These are phyloP conservation scores for Dalbergia cultrata DNA, from an alignment of 306 rosid genomes.

Conservation along the genomic window DNA sequence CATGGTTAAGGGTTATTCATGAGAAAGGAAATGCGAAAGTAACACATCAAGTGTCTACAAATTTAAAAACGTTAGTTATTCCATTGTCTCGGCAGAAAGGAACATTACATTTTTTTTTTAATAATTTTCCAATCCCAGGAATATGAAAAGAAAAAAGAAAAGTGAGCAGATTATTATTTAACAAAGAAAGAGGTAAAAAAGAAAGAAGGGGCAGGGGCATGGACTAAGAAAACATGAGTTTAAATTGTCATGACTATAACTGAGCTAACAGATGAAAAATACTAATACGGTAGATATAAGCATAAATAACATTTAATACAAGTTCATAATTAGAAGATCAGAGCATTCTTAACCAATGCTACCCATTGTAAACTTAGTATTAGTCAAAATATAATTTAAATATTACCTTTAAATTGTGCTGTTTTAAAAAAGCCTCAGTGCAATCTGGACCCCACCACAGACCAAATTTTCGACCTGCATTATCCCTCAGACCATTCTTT, in stretches of 20 bases:
- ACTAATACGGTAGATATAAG: not conserved
- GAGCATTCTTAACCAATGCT: conserved; percentile 17
- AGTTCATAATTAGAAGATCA: conserved; percentile 5
- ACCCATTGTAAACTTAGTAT: not conserved
- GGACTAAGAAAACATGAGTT: not conserved
- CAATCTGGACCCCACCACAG: conserved; percentile 94
- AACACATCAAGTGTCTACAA: conserved; percentile 3
- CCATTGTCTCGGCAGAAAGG: conserved; percentile 1
- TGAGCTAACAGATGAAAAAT: not conserved
- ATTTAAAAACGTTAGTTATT: not conserved
- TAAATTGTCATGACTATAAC: conserved; percentile 11
- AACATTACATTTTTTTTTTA: not conserved
- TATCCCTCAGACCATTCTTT: conserved; percentile 74
- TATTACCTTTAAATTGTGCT: conserved; percentile 79
- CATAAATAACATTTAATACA: conserved; percentile 7
- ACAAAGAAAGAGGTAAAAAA: not conserved
- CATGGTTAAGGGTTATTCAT: conserved; percentile 16
- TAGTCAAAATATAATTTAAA: conserved; percentile 30
- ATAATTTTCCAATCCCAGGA: conserved; percentile 8
- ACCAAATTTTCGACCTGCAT: conserved; percentile 66
- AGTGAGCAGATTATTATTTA: not conserved
- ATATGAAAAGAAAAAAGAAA: not conserved
- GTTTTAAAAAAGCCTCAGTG: conserved; percentile 79
- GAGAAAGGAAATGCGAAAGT: conserved; percentile 8
- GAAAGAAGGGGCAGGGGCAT: not conserved